These are phyloP conservation scores for Saposhnikovia divaricata DNA, from an alignment of 129 eudicot genomes.

Conservation along the genomic window DNA sequence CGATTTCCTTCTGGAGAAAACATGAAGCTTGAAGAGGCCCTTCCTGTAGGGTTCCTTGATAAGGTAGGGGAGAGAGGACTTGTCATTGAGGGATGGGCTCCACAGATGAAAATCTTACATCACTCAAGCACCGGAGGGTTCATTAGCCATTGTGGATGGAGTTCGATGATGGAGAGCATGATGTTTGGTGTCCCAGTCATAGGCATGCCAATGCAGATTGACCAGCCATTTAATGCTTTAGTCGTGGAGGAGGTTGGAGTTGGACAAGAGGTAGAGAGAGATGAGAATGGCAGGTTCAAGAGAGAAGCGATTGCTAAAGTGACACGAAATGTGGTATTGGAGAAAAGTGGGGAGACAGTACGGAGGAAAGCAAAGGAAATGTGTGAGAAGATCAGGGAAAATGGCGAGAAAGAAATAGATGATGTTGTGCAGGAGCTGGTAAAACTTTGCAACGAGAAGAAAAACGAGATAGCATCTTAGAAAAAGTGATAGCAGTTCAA, in stretches of 20 bases:
- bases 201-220: background rate
- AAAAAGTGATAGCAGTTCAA: background rate
- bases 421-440: background rate
- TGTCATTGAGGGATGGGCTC: constrained; percentile 3
- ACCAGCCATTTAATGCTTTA: background rate
- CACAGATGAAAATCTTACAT: background rate
- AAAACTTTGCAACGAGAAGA: background rate
- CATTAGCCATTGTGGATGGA: constrained; percentile 2
- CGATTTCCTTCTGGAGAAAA: background rate
- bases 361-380: background rate
- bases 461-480: background rate
- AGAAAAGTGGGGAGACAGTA: background rate
- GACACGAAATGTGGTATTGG: background rate
- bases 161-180: constrained; percentile 3
- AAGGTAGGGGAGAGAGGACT: background rate
- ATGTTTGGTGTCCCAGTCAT: background rate
- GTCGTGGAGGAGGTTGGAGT: constrained; percentile 7
- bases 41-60: background rate
- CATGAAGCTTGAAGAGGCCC: background rate
- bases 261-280: constrained; percentile 4
- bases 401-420: constrained; percentile 2
- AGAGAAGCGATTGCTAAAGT: background rate
- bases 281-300: background rate
- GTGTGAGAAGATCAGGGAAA: background rate
- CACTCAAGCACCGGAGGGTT: background rate